Conservation (phyloP, 305 asterid genomes). For the Withania somnifera region DNA sequence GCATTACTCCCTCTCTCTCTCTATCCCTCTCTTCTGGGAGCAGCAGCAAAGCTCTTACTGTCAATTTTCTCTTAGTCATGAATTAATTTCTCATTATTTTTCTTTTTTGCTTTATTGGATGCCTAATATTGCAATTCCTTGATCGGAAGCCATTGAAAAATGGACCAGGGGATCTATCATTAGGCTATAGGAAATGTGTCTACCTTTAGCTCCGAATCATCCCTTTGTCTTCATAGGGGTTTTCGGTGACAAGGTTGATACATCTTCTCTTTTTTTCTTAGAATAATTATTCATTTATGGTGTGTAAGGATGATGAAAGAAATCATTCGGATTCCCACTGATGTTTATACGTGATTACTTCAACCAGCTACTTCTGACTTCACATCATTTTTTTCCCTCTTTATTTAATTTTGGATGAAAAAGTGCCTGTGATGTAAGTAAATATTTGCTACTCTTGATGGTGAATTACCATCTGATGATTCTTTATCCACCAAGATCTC, state of each 20-base stretch:
- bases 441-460: slow-evolving; percentile 86
- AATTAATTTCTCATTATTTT: not conserved
- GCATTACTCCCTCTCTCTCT: not conserved
- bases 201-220: slow-evolving; percentile 47
- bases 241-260: slow-evolving; percentile 50
- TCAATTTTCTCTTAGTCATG: not conserved
- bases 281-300: not conserved
- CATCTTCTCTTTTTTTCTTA: not conserved
- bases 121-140: slow-evolving; percentile 52
- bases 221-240: not conserved
- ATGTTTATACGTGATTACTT: slow-evolving; percentile 21
- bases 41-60: rapidly evolving
- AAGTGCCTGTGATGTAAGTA: slow-evolving; percentile 36
- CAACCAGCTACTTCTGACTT: slow-evolving; percentile 61
- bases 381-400: not conserved
- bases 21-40: too few species aligned
- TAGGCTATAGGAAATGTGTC: slow-evolving; percentile 39
- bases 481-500: too few species aligned
- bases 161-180: slow-evolving; percentile 44
- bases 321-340: slow-evolving; percentile 72
- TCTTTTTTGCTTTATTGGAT: not conserved
- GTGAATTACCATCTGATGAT: not conserved
- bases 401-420: not conserved
- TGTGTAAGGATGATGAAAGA: slow-evolving; percentile 38
- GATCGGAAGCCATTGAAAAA: not conserved